Percentiles rank a stretch among this genome's conserved stretches.
These are phyloP conservation scores for Amaranthus tricolor DNA, from an alignment of 179 eudicot species.

Conservation along the genomic window DNA sequence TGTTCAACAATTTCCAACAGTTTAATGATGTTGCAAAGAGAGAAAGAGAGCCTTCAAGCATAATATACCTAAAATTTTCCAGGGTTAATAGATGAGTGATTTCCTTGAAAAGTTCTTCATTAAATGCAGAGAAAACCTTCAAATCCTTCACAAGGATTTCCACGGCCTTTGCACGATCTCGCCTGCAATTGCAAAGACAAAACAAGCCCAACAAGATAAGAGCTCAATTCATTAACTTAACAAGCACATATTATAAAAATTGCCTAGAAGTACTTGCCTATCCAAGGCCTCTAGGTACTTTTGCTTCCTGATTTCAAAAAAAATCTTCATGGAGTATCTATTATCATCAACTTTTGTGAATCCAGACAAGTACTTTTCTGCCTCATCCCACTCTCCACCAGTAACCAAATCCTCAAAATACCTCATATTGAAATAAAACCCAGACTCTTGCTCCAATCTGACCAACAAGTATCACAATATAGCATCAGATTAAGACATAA, in stretches of 20 bases:
- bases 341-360: constrained; percentile 53
- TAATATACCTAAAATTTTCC: constrained; percentile 48
- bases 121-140: constrained; percentile 51
- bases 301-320: constrained; percentile 50
- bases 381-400: constrained; percentile 49
- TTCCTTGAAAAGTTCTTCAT: constrained; percentile 51
- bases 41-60: background rate
- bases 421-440: constrained; percentile 48
- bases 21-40: background rate
- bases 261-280: constrained; percentile 19
- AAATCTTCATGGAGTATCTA: constrained; percentile 49
- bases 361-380: constrained; percentile 47
- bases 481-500: background rate
- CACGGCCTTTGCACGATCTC: constrained; percentile 48
- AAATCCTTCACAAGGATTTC: constrained; percentile 56
- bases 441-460: constrained; percentile 56
- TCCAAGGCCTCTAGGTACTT: constrained; percentile 52
- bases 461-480: constrained; percentile 7
- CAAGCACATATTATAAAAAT: background rate
- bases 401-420: constrained; percentile 48
- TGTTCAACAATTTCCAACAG: background rate
- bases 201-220: background rate
- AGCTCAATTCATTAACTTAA: constrained; percentile 10
- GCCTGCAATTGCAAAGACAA: constrained; percentile 25
- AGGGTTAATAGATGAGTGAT: constrained; percentile 43